Conservation (phyloP, 192 early-diverging fungal species). For the Coemansia sp. region DNA sequence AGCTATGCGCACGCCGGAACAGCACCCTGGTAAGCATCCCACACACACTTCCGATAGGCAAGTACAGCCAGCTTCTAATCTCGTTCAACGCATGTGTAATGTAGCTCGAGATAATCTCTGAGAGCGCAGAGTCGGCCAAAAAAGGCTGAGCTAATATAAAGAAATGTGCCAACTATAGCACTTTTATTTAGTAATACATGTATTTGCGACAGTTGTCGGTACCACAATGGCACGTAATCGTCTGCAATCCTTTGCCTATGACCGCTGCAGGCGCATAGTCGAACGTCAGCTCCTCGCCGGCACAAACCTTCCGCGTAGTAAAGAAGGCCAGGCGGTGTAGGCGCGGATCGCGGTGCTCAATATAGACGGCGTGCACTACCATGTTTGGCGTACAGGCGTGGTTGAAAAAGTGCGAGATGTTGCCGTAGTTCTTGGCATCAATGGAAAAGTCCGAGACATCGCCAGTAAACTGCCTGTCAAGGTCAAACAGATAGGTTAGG, state of each 20-base stretch:
- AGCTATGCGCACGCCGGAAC: constrained; percentile 43
- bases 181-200: constrained; percentile 22
- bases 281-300: constrained; percentile 88
- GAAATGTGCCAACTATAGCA: not conserved
- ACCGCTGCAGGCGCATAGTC: constrained; percentile 79
- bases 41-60: too few species aligned
- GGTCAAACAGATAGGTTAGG: constrained; percentile 65
- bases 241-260: constrained; percentile 2
- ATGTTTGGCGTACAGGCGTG: constrained; percentile 95
- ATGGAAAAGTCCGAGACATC: constrained; percentile 94
- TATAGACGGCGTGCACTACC: constrained; percentile 40
- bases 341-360: constrained; percentile 81
- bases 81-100: not conserved
- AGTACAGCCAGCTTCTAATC: not conserved
- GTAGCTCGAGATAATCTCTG: constrained; percentile 12
- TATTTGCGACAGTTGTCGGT: constrained; percentile 18
- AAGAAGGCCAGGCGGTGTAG: constrained; percentile 90
- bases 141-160: not conserved
- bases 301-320: constrained; percentile 65
- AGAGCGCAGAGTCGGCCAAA: constrained; percentile 3
- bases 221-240: constrained; percentile 28
- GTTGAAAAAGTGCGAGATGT: constrained; percentile 95
- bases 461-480: constrained; percentile 69
- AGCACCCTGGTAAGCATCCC: constrained; percentile 18
- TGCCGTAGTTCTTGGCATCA: constrained; percentile 88